These are phyloP conservation scores for Ophiocordyceps camponoti-floridani DNA, from an alignment of 2,329 filamentous ascomycete species.

Conservation along the genomic window DNA sequence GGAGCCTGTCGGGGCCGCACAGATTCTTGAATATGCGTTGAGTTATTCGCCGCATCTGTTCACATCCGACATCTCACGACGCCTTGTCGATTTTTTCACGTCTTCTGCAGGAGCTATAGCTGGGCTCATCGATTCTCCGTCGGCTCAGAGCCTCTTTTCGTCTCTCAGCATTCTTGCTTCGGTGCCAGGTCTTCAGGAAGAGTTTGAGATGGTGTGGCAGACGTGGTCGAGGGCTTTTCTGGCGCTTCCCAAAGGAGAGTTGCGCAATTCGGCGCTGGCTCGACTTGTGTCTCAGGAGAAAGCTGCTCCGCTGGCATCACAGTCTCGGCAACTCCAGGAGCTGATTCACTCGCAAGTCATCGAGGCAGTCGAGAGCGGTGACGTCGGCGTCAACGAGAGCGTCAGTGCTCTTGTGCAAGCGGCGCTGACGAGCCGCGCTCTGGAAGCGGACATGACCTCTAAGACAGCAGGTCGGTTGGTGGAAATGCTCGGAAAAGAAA, in stretches of 20 bases:
- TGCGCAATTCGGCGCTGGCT: constrained; percentile 17
- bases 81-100: constrained; percentile 24
- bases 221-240: constrained; percentile 24
- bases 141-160: constrained; percentile 45
- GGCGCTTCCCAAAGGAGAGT: constrained; percentile 7
- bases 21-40: constrained; percentile 21
- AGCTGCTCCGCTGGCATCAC: constrained; percentile 19
- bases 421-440: constrained; percentile 21
- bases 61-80: constrained; percentile 9
- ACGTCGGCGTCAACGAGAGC: constrained; percentile 4
- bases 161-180: constrained; percentile 40
- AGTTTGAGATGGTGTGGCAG: constrained; percentile 25
- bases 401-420: constrained; percentile 29
- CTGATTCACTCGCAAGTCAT: constrained; percentile 24
- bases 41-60: constrained; percentile 24
- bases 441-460: constrained; percentile 17
- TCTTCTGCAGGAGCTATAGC: constrained; percentile 38
- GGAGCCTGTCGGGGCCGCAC: constrained; percentile 38
- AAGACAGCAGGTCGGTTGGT: constrained; percentile 18
- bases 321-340: constrained; percentile 23
- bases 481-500: constrained; percentile 13
- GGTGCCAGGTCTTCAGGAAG: constrained; percentile 16
- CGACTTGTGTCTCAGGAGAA: constrained; percentile 27
- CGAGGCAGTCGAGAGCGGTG: constrained; percentile 16
- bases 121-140: constrained; percentile 47